Percentiles rank a stretch among this genome's conserved stretches.
These are phyloP conservation scores for Larix kaempferi DNA, from an alignment of 75 land plant species.

Conservation along the genomic window DNA sequence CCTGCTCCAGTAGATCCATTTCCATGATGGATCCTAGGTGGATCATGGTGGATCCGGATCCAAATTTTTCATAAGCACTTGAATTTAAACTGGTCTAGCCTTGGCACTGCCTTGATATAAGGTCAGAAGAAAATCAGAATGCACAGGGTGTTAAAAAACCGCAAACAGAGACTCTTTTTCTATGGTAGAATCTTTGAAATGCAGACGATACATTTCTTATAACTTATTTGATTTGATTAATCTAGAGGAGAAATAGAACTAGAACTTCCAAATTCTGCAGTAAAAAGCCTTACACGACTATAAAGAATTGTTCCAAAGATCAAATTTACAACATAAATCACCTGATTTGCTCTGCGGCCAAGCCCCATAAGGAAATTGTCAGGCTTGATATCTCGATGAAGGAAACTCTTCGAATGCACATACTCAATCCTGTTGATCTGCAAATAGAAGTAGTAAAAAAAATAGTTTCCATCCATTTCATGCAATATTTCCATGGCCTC, in stretches of 20 bases:
- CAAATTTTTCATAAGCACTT: no score
- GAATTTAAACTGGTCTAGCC: no score
- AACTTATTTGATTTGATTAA: background rate
- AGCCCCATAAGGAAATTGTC: constrained; percentile 97
- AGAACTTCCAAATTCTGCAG: background rate
- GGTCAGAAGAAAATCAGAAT: background rate
- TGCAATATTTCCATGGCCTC: background rate
- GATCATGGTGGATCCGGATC: no score
- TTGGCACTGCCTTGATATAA: no score
- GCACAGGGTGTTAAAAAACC: background rate
- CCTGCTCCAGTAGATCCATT: no score
- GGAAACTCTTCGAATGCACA: constrained; percentile 77
- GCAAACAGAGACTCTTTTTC: background rate
- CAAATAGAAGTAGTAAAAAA: background rate
- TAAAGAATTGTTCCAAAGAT: background rate
- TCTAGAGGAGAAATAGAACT: background rate
- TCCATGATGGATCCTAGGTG: no score
- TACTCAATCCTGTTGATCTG: constrained; percentile 71
- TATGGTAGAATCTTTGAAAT: background rate
- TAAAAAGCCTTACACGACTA: no score
- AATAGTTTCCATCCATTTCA: background rate
- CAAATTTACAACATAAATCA: constrained; percentile 5
- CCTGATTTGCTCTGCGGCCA: constrained; percentile 23
- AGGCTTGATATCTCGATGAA: constrained; percentile 90
- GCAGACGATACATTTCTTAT: background rate